Evolutionary conservation across 441 rosid species (phyloP).

Genomic region (Rhodomyrtus psidioides): DNA sequence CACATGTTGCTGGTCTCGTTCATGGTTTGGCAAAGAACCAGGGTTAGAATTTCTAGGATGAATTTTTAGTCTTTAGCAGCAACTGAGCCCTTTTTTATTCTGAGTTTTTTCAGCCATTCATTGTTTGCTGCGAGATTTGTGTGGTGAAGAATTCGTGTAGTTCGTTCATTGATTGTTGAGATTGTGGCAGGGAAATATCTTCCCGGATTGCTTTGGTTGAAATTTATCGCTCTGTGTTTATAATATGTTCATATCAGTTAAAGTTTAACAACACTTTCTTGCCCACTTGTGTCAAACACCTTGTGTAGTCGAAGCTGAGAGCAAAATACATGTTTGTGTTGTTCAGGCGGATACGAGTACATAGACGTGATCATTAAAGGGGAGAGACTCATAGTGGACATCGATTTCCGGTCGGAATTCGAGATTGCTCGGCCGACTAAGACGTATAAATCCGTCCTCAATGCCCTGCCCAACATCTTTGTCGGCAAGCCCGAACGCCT

Average conservation of each 20-base stretch:
- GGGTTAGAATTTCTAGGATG: background rate
- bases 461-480: slow-evolving; percentile 54
- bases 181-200: background rate
- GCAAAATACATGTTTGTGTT: background rate
- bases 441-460: slow-evolving; percentile 52
- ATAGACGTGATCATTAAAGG: slow-evolving; percentile 52
- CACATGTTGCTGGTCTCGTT: background rate
- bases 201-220: background rate
- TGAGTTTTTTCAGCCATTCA: background rate
- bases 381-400: slow-evolving; percentile 60
- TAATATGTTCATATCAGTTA: background rate
- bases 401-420: slow-evolving; percentile 75
- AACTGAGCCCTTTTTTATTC: background rate
- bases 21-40: background rate
- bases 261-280: background rate
- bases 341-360: slow-evolving; percentile 71
- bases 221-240: background rate
- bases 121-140: background rate
- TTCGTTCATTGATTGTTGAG: background rate
- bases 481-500: slow-evolving; percentile 69
- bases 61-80: background rate
- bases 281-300: background rate
- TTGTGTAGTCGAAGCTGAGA: background rate
- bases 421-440: slow-evolving; percentile 82
- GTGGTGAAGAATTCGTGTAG: background rate